A percentile compares a stretch with the other conserved stretches of the same genome.
These are phyloP conservation scores for Blastomyces gilchristii DNA, from an alignment of 2,329 filamentous ascomycete genomes.

Conservation along the genomic window DNA sequence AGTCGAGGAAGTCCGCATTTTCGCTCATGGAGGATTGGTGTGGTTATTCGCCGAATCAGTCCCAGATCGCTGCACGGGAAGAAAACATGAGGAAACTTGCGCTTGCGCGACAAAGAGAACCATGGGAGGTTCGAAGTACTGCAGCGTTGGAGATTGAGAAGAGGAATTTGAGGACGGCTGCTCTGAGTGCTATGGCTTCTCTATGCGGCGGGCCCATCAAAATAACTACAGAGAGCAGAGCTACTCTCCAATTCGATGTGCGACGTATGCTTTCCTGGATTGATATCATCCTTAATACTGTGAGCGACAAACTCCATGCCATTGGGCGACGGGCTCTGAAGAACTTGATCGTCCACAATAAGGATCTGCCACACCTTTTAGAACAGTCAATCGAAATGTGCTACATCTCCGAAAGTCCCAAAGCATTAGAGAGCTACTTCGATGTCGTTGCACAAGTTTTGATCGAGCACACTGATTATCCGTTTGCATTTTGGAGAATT, in stretches of 20 bases:
- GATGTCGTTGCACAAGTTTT: conserved; percentile 82
- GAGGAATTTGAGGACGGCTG: conserved; percentile 77
- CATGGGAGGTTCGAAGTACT: conserved; percentile 64
- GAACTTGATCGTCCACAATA: conserved; percentile 84
- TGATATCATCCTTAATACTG: conserved; percentile 83
- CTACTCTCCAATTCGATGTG: conserved; percentile 83
- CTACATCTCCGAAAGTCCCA: conserved; percentile 69
- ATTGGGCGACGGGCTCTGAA: conserved; percentile 81
- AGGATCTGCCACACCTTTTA: conserved; percentile 71
- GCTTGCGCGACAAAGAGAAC: conserved; percentile 63
- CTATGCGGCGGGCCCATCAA: conserved; percentile 72
- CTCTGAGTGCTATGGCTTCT: conserved; percentile 88
- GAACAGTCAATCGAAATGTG: conserved; percentile 87
- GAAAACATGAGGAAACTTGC: conserved; percentile 79
- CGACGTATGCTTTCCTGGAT: conserved; percentile 91
- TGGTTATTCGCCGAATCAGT: conserved; percentile 86
- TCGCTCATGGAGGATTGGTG: conserved; percentile 99
- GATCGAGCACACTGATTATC: conserved; percentile 70
- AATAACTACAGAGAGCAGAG: conserved; percentile 77
- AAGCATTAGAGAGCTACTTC: conserved; percentile 90
- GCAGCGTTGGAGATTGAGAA: conserved; percentile 97
- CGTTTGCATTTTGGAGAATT: conserved; percentile 80
- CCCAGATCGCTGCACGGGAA: conserved; percentile 69
- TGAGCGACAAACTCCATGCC: conserved; percentile 81
- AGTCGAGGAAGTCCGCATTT: conserved; percentile 89